These are phyloP conservation scores for Prunus davidiana DNA, from an alignment of 306 rosid species.

Conservation along the genomic window DNA sequence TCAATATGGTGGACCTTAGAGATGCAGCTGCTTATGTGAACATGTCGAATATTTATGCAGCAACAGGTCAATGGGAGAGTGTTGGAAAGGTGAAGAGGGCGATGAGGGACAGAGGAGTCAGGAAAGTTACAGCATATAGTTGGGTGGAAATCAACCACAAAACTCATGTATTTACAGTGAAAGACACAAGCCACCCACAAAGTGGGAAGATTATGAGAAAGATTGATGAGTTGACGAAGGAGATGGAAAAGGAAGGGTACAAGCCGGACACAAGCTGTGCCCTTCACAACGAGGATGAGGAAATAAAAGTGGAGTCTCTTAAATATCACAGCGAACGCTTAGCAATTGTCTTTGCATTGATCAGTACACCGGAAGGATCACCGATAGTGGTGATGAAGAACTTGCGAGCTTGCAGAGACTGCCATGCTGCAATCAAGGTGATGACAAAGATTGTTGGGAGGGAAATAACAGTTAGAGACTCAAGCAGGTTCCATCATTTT, in stretches of 20 bases:
- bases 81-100: conserved; percentile 78
- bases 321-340: conserved; percentile 85
- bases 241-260: conserved; percentile 76
- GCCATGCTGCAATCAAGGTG: conserved; percentile 70
- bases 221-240: conserved; percentile 50
- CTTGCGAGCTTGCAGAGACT: conserved; percentile 75
- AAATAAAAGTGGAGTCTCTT: conserved; percentile 63
- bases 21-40: conserved; percentile 74
- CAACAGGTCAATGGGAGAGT: conserved; percentile 79
- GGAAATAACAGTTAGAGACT: conserved; percentile 71
- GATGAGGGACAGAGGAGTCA: conserved; percentile 76
- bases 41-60: conserved; percentile 89
- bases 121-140: conserved; percentile 74
- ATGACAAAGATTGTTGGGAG: conserved; percentile 55
- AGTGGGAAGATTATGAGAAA: conserved; percentile 50
- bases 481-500: conserved; percentile 78
- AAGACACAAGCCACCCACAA: conserved; percentile 60
- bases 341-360: conserved; percentile 83
- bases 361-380: conserved; percentile 64
- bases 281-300: conserved; percentile 71
- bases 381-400: conserved; percentile 85
- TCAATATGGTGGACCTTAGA: conserved; percentile 62
- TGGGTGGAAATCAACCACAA: conserved; percentile 80
- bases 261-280: conserved; percentile 72
- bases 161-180: conserved; percentile 67